Base-by-base conservation (phyloP, 1,139 yeast species). In the Debaryomycetaceae sp. region DNA sequence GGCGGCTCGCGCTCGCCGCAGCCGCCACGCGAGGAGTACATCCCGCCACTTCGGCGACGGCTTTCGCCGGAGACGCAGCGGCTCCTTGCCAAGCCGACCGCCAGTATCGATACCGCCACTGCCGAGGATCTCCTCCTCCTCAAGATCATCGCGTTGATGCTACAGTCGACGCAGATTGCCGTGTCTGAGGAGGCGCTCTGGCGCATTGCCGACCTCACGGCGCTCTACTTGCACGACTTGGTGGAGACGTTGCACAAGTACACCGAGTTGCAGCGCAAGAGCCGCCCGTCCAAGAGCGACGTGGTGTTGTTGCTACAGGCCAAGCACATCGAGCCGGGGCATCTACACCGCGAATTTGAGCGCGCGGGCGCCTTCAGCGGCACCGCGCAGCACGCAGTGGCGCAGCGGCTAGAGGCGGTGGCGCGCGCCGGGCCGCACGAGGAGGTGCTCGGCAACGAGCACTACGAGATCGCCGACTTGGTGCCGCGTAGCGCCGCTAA, bases 231-330 rank as follows among this genome's bases (percentile, higher is more conserved):
- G 45, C 59, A 69, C 39, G 61, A 63, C 18, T 41, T 82, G 31
- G 51, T 71, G 5, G 45, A 53, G 4, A 60, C 68, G 27, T 51
- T 85, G 26, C 75, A 72, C 34, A 69, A 71, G 37, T 53, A 77
- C 21, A 67, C 82, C 3, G 78, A 74, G 37, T 56, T 77, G n/a
- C 95, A 86, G 53, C 62, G 96, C 43, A 65, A 94, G 33, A 57
- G 65, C 16, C 52, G 53, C 18, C 84, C 91, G 0, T 62, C 84
- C 0, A 54, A 74, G 18, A 64, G 64, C 14, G 95, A 85, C 50
- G 39, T 82, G 3, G 58, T 64, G 19, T 48, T 78, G 28, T 51
- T 79, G 35, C 45, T 81, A 15, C 51, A 62, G 27, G 61, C 71
- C 52, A 71, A 50, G 23, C 58, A 65, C 14, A 50, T 85, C 23